Evolutionary conservation across 768 basidiomycete genomes (phyloP).

Genomic region (Tricholoma sp.): DNA sequence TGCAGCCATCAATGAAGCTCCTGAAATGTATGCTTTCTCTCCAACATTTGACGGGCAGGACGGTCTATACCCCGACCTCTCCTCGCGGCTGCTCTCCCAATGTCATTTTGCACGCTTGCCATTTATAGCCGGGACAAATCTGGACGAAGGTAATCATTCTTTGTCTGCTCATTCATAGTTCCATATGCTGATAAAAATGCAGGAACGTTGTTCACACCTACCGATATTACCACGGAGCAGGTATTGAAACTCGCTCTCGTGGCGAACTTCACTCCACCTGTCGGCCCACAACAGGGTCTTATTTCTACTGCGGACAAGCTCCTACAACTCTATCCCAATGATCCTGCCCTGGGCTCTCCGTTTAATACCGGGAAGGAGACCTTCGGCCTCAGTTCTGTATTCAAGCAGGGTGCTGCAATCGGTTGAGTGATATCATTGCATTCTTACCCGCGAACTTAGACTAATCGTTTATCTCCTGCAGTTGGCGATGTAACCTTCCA

Average conservation of each 20-base stretch:
- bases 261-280: constrained; percentile 21
- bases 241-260: constrained; percentile 15
- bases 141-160: constrained; percentile 37
- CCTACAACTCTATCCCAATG: constrained; percentile 35
- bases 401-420: constrained; percentile 33
- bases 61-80: constrained; percentile 34
- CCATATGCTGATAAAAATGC: not conserved
- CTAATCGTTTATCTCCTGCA: not conserved
- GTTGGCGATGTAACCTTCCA: constrained; percentile 33
- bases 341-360: constrained; percentile 38
- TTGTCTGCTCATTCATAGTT: not conserved
- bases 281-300: constrained; percentile 15
- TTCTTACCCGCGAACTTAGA: not conserved
- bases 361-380: constrained; percentile 40
- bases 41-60: constrained; percentile 36
- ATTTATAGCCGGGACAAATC: constrained; percentile 38
- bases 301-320: constrained; percentile 16
- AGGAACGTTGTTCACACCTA: constrained; percentile 29
- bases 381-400: constrained; percentile 34
- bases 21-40: constrained; percentile 26
- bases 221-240: constrained; percentile 18
- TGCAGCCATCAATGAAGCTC: constrained; percentile 14
- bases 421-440: constrained; percentile 8
- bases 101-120: constrained; percentile 35
- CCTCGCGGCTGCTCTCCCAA: constrained; percentile 25